Conservation (phyloP, 768 basidiomycete species). For the Amanita inopinata region DNA sequence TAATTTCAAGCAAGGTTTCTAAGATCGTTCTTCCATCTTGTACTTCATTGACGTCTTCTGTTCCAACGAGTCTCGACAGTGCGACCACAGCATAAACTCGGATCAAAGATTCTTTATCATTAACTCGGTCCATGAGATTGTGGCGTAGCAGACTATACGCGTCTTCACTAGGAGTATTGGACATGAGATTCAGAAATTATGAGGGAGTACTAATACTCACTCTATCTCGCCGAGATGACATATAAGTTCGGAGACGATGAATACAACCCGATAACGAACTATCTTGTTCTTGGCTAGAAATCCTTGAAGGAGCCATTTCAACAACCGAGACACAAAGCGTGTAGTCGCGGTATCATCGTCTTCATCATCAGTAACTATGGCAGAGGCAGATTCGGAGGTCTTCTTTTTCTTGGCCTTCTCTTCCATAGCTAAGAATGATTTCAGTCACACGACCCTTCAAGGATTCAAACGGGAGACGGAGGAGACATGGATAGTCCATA, state of each 20-base stretch:
- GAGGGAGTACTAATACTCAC: constrained; percentile 33
- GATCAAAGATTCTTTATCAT: constrained; percentile 77
- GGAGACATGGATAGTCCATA: constrained; percentile 2
- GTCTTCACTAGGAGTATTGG: constrained; percentile 56
- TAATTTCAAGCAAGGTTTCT: constrained; percentile 57
- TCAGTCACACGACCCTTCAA: not conserved
- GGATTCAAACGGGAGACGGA: not conserved
- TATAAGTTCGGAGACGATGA: constrained; percentile 81
- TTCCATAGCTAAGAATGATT: constrained; percentile 8
- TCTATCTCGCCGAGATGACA: constrained; percentile 82
- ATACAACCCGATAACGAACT: constrained; percentile 72
- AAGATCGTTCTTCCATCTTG: constrained; percentile 46
- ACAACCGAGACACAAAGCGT: constrained; percentile 55
- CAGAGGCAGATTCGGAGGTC: constrained; percentile 2
- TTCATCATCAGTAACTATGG: constrained; percentile 33
- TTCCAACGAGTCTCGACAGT: constrained; percentile 69
- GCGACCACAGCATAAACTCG: constrained; percentile 82
- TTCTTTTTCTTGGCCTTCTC: constrained; percentile 18
- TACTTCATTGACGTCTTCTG: constrained; percentile 48
- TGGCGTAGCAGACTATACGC: constrained; percentile 59
- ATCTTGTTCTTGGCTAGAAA: constrained; percentile 88
- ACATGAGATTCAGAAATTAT: not conserved
- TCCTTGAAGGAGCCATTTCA: constrained; percentile 71
- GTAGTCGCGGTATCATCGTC: constrained; percentile 63
- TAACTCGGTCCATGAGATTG: constrained; percentile 65